Base-by-base conservation (phyloP, 495 filamentous ascomycete genomes). In the Podospora pseudocomata region DNA sequence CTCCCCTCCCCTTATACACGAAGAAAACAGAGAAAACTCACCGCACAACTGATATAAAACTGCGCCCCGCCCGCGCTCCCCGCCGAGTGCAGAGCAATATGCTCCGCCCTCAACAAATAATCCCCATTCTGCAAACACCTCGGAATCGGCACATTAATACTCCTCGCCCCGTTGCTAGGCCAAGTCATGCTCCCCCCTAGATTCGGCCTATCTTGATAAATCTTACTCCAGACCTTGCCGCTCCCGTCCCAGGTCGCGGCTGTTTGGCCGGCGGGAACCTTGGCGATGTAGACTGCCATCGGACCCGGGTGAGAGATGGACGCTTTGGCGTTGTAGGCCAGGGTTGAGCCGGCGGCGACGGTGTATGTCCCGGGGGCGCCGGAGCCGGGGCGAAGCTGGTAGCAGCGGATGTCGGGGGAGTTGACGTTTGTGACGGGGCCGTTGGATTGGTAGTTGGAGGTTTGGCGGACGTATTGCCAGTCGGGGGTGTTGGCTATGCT, bases 51-150 rank as follows among this genome's bases (percentile, higher is more conserved):
- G 68, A 87, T 76, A 70, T 87, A 87, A 70, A 86, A 85, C 75
- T 87, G 85, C 1, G 86, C 84, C 23, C 84, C 84, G 27, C 78
- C 79, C 19, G 71, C 72, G 5, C 71, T 58, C 57, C 71, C 68
- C 16, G 85, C 86, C 53, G 71, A 72, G 70, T 87, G 84, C 15
- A 86, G 79, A 3, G 80, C 85, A 53, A 88, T 83, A 68, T 87
- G 85, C 77, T 89, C 87, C 26, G 84, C 82, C 9, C 86, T 81
- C 58, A 88, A 76, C 19, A 90, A 83, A 75, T 89, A 89, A 59
- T 87, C 81, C 63, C 86, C 86, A 49, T 82, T 73, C 4, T 80
- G 78, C 6, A 86, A 77, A 60, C 80, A 80, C 44, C 79, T 73
- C 34, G 85, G 86, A 65, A 86, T 81, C 19, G 66, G 80, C 67